These are phyloP conservation scores for Acacia acuminata DNA, from an alignment of 306 rosid genomes.

Conservation along the genomic window DNA sequence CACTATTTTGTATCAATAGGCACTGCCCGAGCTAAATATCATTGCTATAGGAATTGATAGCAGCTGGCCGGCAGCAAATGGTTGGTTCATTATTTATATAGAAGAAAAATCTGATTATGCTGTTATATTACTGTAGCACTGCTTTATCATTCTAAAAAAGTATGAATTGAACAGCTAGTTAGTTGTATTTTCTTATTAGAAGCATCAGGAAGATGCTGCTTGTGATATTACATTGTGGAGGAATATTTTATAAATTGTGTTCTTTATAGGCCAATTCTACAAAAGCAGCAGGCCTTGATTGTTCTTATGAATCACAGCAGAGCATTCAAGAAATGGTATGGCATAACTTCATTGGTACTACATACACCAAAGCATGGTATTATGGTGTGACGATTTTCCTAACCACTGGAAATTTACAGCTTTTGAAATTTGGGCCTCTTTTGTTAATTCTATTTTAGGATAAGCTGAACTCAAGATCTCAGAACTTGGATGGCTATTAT, in stretches of 20 bases:
- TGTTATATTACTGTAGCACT: neutral
- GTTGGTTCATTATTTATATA: constrained; percentile 32
- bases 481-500: too few species aligned
- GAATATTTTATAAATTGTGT: constrained; percentile 20
- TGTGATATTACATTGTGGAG: constrained; percentile 22
- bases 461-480: too few species aligned
- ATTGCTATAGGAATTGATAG: constrained; percentile 56
- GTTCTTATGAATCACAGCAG: constrained; percentile 64
- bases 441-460: too few species aligned
- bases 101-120: neutral
- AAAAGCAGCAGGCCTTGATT: constrained; percentile 58
- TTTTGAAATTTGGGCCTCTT: too few species aligned
- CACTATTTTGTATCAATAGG: constrained; percentile 37
- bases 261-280: constrained; percentile 33
- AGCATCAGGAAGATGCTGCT: constrained; percentile 10
- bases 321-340: constrained; percentile 71
- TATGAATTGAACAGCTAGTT: neutral
- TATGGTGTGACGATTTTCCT: too few species aligned
- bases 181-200: neutral
- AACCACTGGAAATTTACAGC: too few species aligned
- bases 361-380: neutral
- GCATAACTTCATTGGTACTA: constrained; percentile 15
- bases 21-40: constrained; percentile 52
- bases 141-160: neutral
- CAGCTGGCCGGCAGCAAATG: constrained; percentile 73